A percentile compares a stretch with the other conserved stretches of the same genome.
Evolutionary conservation across 192 early-diverging fungal genomes (phyloP).

Genomic region (Pilobolus umbonatus): DNA sequence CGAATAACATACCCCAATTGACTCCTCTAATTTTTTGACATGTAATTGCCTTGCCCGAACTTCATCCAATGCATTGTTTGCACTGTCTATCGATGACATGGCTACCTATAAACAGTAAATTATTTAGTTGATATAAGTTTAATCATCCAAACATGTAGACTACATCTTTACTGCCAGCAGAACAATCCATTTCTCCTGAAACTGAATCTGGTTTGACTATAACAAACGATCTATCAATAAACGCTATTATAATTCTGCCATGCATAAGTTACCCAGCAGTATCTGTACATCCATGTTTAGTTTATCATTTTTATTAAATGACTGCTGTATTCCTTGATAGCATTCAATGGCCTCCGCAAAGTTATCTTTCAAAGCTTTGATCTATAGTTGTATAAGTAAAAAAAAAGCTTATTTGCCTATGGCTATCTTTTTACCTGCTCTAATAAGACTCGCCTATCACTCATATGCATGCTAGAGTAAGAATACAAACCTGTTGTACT

Average conservation of each 20-base stretch:
- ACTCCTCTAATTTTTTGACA: slow-evolving; percentile 80
- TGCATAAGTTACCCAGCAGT: slow-evolving; percentile 56
- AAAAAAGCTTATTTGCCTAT: slow-evolving; percentile 27
- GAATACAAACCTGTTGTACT: neutral
- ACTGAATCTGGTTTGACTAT: slow-evolving; percentile 76
- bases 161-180: slow-evolving; percentile 62
- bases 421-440: neutral
- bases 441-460: neutral
- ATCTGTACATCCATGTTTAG: slow-evolving; percentile 74
- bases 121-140: no score
- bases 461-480: neutral
- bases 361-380: slow-evolving; percentile 42
- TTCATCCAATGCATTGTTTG: slow-evolving; percentile 65
- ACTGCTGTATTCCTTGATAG: slow-evolving; percentile 67
- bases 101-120: neutral
- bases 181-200: slow-evolving; percentile 61
- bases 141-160: slow-evolving; percentile 74
- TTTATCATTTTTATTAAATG: slow-evolving; percentile 75
- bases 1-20: slow-evolving; percentile 57
- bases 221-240: neutral
- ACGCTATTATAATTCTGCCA: neutral
- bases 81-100: slow-evolving; percentile 48
- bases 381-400: no score
- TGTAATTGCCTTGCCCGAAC: slow-evolving; percentile 79
- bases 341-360: slow-evolving; percentile 61